Conservation (phyloP, 2,329 filamentous ascomycete species). For the Verticillium dahliae region DNA sequence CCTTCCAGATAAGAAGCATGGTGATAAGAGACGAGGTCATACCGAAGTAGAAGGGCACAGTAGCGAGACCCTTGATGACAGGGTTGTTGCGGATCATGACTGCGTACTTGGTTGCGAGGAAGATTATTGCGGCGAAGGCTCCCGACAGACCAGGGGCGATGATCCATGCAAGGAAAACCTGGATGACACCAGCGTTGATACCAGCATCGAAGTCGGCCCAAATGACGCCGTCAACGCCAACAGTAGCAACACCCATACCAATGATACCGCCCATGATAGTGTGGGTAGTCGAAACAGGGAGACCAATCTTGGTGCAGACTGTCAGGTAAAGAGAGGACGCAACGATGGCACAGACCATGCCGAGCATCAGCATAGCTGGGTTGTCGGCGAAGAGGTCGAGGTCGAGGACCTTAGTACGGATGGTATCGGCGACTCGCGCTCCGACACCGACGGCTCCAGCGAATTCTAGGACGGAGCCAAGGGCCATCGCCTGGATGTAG, state of each 20-base stretch:
- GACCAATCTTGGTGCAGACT: slow-evolving; percentile 25
- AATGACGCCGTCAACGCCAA: slow-evolving; percentile 31
- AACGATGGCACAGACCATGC: slow-evolving; percentile 30
- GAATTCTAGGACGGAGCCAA: slow-evolving; percentile 41
- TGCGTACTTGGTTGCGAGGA: slow-evolving; percentile 32
- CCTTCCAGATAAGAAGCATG: slow-evolving; percentile 14
- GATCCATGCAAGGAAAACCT: slow-evolving; percentile 38
- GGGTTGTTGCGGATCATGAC: slow-evolving; percentile 35
- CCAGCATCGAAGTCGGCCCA: slow-evolving; percentile 25
- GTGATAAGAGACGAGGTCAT: slow-evolving; percentile 33
- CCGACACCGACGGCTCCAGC: slow-evolving; percentile 41
- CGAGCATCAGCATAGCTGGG: slow-evolving; percentile 33
- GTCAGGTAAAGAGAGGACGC: slow-evolving; percentile 34
- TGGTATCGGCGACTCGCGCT: slow-evolving; percentile 37
- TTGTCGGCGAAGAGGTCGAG: slow-evolving; percentile 28
- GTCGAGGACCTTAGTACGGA: slow-evolving; percentile 38
- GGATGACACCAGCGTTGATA: slow-evolving; percentile 30
- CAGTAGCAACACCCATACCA: slow-evolving; percentile 35
- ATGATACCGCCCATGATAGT: slow-evolving; percentile 36
- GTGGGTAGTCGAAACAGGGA: slow-evolving; percentile 37
- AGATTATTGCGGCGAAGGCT: slow-evolving; percentile 34
- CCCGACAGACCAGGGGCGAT: slow-evolving; percentile 39
- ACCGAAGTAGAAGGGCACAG: slow-evolving; percentile 51
- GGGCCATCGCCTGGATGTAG: slow-evolving; percentile 37
- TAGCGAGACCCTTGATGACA: slow-evolving; percentile 30